Evolutionary conservation across 1,284 basidiomycete genomes (phyloP).

Genomic region (Sanghuangporus baumii): DNA sequence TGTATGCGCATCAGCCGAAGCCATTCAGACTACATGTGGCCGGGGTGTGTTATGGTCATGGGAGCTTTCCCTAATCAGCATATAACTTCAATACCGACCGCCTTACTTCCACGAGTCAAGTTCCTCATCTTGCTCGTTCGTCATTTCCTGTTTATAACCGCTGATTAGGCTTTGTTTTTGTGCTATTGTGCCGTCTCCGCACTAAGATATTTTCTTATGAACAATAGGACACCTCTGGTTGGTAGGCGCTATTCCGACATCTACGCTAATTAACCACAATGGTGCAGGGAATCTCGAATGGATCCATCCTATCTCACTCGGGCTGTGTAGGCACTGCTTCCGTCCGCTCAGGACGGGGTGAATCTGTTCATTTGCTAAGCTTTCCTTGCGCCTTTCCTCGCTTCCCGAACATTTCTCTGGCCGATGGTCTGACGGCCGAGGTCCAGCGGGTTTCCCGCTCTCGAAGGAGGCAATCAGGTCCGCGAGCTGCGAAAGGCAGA

Average conservation of each 20-base stretch:
- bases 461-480: not conserved
- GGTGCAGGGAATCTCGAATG: not conserved
- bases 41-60: constrained; percentile 4
- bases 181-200: not conserved
- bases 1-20: not conserved
- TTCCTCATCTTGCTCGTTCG: not conserved
- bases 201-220: not conserved
- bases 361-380: not conserved
- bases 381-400: not conserved
- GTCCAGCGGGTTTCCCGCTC: not conserved
- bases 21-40: not conserved
- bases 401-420: not conserved
- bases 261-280: not conserved
- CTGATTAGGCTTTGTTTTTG: not conserved
- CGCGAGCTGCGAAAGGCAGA: not conserved
- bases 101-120: not conserved
- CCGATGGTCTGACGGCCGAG: not conserved
- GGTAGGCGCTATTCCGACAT: not conserved
- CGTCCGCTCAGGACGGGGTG: not conserved
- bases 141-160: not conserved
- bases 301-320: not conserved
- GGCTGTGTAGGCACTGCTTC: not conserved
- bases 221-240: not conserved
- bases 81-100: not conserved
- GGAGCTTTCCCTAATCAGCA: not conserved